phyloP scores from a whole-genome alignment of 2,329 filamentous ascomycete genomes.

The Zymoseptoria pseudotritici region DNA sequence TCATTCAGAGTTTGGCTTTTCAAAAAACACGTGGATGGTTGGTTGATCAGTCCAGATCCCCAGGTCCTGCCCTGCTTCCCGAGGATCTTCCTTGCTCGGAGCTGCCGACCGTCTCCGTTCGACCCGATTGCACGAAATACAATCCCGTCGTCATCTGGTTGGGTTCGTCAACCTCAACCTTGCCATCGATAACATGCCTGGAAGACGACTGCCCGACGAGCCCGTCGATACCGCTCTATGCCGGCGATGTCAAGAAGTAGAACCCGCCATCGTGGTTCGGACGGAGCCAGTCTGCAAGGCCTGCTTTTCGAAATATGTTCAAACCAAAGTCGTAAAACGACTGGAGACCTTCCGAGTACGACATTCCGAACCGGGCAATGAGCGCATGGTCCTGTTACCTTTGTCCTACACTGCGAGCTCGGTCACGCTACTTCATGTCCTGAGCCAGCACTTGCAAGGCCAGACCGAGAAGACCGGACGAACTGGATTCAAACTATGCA shows the following conservation, averaged over 20 bases:
- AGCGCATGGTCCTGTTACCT: conserved; percentile 61
- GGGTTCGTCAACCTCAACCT: not conserved
- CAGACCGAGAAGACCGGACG: conserved; percentile 59
- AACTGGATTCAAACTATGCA: conserved; percentile 59
- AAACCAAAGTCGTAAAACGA: conserved; percentile 72
- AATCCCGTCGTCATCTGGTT: not conserved
- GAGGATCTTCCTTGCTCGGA: not conserved
- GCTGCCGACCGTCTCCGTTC: too few relatives aligned
- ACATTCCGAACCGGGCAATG: conserved; percentile 36
- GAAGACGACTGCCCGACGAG: conserved; percentile 10
- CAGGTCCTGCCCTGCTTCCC: too few relatives aligned
- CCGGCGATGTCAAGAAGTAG: conserved; percentile 48
- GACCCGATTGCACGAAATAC: too few relatives aligned
- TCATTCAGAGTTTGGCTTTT: too few relatives aligned
- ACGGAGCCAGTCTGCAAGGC: conserved; percentile 54
- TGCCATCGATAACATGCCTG: conserved; percentile 18
- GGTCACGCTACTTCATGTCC: conserved; percentile 64
- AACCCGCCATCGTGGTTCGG: conserved; percentile 49
- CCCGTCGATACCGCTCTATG: conserved; percentile 36
- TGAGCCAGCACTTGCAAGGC: conserved; percentile 61
- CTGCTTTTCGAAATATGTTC: conserved; percentile 73
- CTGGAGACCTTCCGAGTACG: conserved; percentile 57
- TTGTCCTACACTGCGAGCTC: conserved; percentile 81
- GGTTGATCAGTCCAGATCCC: too few relatives aligned
- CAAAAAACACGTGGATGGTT: too few relatives aligned